Percentiles rank a stretch among this genome's conserved stretches.
Evolutionary conservation across 306 rosid species (phyloP).

Genomic region (Castanea mollissima): DNA sequence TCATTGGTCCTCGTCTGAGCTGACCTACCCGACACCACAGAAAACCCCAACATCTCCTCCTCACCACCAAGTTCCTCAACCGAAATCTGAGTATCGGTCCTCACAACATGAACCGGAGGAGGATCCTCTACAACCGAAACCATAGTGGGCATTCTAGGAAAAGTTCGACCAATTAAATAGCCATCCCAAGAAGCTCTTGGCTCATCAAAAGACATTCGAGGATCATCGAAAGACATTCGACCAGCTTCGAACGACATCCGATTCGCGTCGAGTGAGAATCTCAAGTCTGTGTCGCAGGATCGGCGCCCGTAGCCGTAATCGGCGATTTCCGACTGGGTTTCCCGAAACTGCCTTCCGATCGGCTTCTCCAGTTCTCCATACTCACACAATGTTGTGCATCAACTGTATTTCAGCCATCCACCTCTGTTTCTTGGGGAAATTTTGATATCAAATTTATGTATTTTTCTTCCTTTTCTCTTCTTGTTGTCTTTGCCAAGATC

Average conservation of each 20-base stretch:
- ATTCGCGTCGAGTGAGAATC: constrained; percentile 83
- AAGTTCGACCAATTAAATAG: constrained; percentile 56
- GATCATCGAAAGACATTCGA: constrained; percentile 78
- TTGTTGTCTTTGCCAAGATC: too few relatives aligned
- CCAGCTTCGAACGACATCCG: constrained; percentile 66
- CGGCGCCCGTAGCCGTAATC: constrained; percentile 98
- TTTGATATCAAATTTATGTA: too few relatives aligned
- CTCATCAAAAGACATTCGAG: constrained; percentile 88
- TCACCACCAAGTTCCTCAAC: constrained; percentile 68
- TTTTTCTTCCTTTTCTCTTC: too few relatives aligned
- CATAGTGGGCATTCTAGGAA: constrained; percentile 64
- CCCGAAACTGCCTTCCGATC: constrained; percentile 85
- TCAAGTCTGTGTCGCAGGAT: constrained; percentile 93
- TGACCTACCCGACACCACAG: constrained; percentile 64
- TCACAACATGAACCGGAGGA: constrained; percentile 65
- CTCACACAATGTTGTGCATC: too few relatives aligned
- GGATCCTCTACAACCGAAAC: constrained; percentile 61
- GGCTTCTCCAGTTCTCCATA: constrained; percentile 61
- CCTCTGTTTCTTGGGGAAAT: too few relatives aligned
- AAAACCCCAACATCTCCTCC: constrained; percentile 26
- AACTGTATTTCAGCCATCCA: too few relatives aligned
- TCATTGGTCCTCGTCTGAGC: constrained; percentile 48
- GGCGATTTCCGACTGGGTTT: constrained; percentile 98
- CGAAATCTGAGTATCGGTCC: constrained; percentile 75
- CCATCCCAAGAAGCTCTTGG: constrained; percentile 99